Evolutionary conservation across 805 yeast species (phyloP), one percentile per base, ranked within the genome.

Genomic region (Saccharomycopsis babjevae): DNA sequence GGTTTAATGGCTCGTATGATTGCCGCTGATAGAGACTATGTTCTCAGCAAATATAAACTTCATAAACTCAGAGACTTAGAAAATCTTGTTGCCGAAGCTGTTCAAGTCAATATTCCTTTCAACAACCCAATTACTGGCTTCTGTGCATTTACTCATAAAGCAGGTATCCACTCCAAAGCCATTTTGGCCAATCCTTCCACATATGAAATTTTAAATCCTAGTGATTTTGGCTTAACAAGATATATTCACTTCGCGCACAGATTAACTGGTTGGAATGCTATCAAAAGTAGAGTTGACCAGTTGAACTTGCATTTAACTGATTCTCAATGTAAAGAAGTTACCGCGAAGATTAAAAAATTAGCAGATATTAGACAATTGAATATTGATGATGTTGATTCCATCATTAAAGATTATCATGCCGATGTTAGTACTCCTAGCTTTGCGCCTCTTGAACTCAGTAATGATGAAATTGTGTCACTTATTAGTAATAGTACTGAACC

Each of bases 1-100:
- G 99, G 97, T 59, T 82, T 93, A 71, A 93, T 93, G 98, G 97
- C 98, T 54, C 85, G 99, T 77, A 93, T 93, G 99, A 90, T 94
- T 72, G 97, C 96, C 64, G 97, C 98, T 64, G 96, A 93, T 77
- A 86, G 97, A 70, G 97, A 93, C 67, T 93, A 93, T 74, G 97
- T 93, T 59, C 78, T 91, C 71, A 83, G 92, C 75, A 93, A 93
- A 78, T 93, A 93, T 79, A 94, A 94, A 79, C 78, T 93, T 68
- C 96, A 92, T 78, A 93, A 93, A 81, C 83, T 93, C 68, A 86
- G 99, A 77, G 98, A 93, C 72, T 79, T 93, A 73, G 99, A 93
- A 77, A 90, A 86, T 76, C 79, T 94, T 73, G 97, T 93, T 67
- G 98, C 98, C 50, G 97, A 93, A 68, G 96, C 97, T 57, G 98